Percentiles rank a stretch among this genome's conserved stretches.
phyloP scores from a whole-genome alignment of 176 grass and related monocot genomes.

The Cymbopogon citratus region DNA sequence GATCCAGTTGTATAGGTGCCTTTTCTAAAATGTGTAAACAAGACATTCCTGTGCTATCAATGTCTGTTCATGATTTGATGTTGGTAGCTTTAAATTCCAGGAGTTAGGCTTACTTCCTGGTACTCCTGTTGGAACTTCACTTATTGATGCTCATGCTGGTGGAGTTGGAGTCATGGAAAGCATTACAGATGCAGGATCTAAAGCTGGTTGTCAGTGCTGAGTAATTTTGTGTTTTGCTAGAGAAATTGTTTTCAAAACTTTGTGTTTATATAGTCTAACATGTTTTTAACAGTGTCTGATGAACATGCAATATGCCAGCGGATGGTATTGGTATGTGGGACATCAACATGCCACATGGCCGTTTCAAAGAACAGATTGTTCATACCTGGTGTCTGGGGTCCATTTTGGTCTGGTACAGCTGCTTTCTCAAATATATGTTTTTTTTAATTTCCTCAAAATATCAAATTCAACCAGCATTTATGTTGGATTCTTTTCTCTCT shows the following conservation, averaged over 20 bases:
- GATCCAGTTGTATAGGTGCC: conserved; percentile 7
- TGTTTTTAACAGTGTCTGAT: conserved; percentile 37
- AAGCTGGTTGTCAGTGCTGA: conserved; percentile 38
- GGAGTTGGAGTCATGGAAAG: conserved; percentile 96
- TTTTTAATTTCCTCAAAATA: neutral
- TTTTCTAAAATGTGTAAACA: conserved; percentile 10
- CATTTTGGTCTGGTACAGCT: conserved; percentile 90
- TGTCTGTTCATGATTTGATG: neutral
- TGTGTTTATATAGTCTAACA: neutral
- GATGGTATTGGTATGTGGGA: conserved; percentile 94
- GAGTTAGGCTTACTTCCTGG: conserved; percentile 75
- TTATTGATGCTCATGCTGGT: conserved; percentile 98
- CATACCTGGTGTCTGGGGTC: conserved; percentile 90
- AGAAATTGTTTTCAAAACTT: neutral
- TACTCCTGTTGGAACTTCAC: conserved; percentile 86
- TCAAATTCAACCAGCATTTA: conserved; percentile 8
- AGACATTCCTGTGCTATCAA: neutral
- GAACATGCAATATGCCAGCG: conserved; percentile 68
- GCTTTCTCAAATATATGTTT: neutral
- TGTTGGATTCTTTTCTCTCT: conserved; percentile 17
- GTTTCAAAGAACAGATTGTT: conserved; percentile 76
- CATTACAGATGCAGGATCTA: conserved; percentile 33
- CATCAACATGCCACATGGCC: conserved; percentile 96
- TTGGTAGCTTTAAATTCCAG: conserved; percentile 35
- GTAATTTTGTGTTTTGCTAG: neutral